Percentiles rank a stretch among this genome's conserved stretches.
Conservation (phyloP, 495 filamentous ascomycete species). For the Trypethelium eluteriae region DNA sequence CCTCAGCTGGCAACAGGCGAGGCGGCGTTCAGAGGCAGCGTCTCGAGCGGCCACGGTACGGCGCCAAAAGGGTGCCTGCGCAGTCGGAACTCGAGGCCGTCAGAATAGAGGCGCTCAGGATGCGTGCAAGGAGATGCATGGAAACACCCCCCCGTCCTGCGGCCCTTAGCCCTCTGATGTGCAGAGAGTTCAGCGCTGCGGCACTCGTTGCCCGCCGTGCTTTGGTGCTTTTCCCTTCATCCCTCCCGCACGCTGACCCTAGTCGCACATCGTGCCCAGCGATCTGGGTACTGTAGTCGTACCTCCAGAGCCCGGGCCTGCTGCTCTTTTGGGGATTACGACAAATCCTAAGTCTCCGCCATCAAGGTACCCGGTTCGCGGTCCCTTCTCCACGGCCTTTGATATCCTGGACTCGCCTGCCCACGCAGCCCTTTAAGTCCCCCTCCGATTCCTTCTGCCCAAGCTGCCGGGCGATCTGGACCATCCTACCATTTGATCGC, state of each 20-base stretch:
- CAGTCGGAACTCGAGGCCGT: background rate
- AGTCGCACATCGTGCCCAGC: conserved; percentile 10
- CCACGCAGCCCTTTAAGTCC: background rate
- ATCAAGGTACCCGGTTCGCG: conserved; percentile 10
- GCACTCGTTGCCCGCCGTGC: background rate
- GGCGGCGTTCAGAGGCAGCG: conserved; percentile 1
- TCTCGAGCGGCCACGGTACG: background rate
- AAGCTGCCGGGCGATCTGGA: conserved; percentile 4
- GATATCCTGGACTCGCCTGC: conserved; percentile 4
- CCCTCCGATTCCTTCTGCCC: conserved; percentile 3
- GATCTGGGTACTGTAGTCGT: conserved; percentile 10
- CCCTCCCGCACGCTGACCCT: conserved; percentile 4
- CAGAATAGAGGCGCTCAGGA: conserved; percentile 1
- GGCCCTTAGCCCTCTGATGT: conserved; percentile 10
- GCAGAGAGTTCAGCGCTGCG: conserved; percentile 12
- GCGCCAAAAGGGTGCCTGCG: conserved; percentile 5
- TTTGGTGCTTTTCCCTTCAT: background rate
- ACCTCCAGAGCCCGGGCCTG: conserved; percentile 5
- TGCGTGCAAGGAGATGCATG: conserved; percentile 10
- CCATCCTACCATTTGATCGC: background rate
- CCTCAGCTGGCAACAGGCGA: conserved; percentile 4
- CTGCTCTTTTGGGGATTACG: conserved; percentile 10
- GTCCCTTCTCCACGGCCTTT: background rate
- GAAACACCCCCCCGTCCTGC: background rate
- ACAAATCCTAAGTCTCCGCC: conserved; percentile 11